Percentiles rank a stretch among this genome's conserved stretches.
These are phyloP conservation scores for Phytopythium helicoides DNA, from an alignment of 352 stramenopile species.

Conservation along the genomic window DNA sequence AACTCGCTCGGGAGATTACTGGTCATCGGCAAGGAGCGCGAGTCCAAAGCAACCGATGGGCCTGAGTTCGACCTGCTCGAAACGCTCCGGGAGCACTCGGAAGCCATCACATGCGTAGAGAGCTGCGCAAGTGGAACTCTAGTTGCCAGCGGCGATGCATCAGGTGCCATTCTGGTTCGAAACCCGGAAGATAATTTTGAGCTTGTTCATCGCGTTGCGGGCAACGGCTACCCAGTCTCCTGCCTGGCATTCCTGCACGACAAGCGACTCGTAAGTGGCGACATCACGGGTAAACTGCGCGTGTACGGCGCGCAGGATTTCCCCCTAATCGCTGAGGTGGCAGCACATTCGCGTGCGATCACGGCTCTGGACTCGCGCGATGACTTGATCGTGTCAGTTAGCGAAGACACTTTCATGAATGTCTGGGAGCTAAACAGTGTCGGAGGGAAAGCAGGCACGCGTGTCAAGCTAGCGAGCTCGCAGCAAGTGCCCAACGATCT, in stretches of 20 bases:
- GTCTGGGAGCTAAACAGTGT: constrained; percentile 57
- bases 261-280: constrained; percentile 55
- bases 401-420: constrained; percentile 80
- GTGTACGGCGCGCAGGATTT: constrained; percentile 53
- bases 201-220: constrained; percentile 54
- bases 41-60: constrained; percentile 36
- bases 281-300: constrained; percentile 54
- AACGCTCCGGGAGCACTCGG: constrained; percentile 51
- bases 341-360: constrained; percentile 65
- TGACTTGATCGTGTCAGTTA: constrained; percentile 52
- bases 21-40: constrained; percentile 50
- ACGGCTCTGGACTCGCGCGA: constrained; percentile 58
- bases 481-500: constrained; percentile 63
- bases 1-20: constrained; percentile 61
- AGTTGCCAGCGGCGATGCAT: constrained; percentile 59
- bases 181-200: constrained; percentile 55
- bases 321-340: constrained; percentile 57
- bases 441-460: constrained; percentile 15
- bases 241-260: constrained; percentile 52
- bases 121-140: constrained; percentile 30
- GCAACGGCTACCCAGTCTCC: constrained; percentile 41
- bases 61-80: constrained; percentile 62
- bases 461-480: constrained; percentile 56
- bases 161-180: constrained; percentile 52
- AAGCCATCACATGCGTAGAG: constrained; percentile 61